Evolutionary conservation across 2,329 filamentous ascomycete species (phyloP), one percentile per base, ranked within the genome.

Genomic region (Fusarium napiforme): DNA sequence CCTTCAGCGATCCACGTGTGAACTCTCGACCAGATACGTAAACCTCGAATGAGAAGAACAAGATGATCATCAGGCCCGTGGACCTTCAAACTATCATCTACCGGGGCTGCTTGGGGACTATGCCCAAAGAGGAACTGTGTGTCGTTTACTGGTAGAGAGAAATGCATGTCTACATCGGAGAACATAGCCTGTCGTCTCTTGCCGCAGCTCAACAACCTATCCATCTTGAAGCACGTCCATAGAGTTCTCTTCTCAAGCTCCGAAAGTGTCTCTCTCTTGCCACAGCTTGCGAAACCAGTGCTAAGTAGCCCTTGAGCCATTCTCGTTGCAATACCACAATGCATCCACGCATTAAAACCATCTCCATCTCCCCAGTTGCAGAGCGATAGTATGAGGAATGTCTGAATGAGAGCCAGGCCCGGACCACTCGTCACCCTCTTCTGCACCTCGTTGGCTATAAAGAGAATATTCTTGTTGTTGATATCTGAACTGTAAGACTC

Each of bases 271-370:
- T 63, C 67, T 9, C 47, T 60, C 8, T 67, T 77, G 2, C 60
- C 64, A 15, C 71, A 72, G 4, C 61, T 67, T 4, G 73, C 65
- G 5, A 77, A 71, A 0, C 75, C 73, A 1, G 73, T 72, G 14
- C 76, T 76, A 2, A 78, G 59, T 1, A 77, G 21, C 0, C 76
- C 76, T 19, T 77, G 76, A 2, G 75, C 76, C 76, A 78, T 78
- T 21, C 76, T 49, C 0, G 73, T 72, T 2, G 76, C 76, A 26
- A 78, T 75, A 1, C 76, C 76, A 0, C 69, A 74, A 4, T 78
- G 76, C 76, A 78, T 78, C 76, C 76, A 78, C 1, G 76, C 76
- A 23, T 66, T 77, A 36, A 78, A 78, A 0, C 76, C 76, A n/a
- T 78, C 75, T 0, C 76, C 75, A 3, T 78, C 73, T 1, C 76